Conservation (phyloP, 2,329 filamentous ascomycete genomes). For the Alternaria gansuensis region DNA sequence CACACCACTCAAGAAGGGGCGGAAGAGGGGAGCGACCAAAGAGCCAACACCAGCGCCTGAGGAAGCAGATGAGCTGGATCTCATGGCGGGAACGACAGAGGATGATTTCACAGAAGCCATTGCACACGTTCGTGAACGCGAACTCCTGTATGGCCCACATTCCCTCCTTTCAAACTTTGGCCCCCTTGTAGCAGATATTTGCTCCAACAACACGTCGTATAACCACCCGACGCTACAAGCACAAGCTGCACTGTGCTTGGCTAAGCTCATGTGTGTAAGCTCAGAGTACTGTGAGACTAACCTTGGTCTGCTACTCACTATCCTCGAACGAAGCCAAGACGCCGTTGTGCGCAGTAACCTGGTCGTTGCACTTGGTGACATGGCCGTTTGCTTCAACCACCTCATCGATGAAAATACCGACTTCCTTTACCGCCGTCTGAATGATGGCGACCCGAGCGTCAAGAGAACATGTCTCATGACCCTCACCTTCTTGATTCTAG, state of each 20-base stretch:
- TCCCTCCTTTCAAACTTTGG: slow-evolving; percentile 92
- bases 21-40: slow-evolving; percentile 52
- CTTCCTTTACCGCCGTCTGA: slow-evolving; percentile 92
- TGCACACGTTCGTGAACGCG: slow-evolving; percentile 82
- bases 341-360: slow-evolving; percentile 94
- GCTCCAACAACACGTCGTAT: slow-evolving; percentile 88
- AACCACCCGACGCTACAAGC: slow-evolving; percentile 89
- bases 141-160: slow-evolving; percentile 81
- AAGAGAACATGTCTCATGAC: slow-evolving; percentile 99
- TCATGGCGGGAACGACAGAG: slow-evolving; percentile 95
- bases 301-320: slow-evolving; percentile 91
- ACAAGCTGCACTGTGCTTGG: slow-evolving; percentile 90
- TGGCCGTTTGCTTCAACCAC: slow-evolving; percentile 99
- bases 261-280: slow-evolving; percentile 98
- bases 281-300: slow-evolving; percentile 96
- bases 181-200: slow-evolving; percentile 90
- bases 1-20: slow-evolving; percentile 53
- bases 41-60: slow-evolving; percentile 61
- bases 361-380: slow-evolving; percentile 95
- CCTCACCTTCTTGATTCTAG: slow-evolving; percentile 93
- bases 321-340: slow-evolving; percentile 92
- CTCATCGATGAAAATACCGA: slow-evolving; percentile 99
- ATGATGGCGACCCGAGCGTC: slow-evolving; percentile 86
- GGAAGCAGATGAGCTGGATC: slow-evolving; percentile 88
- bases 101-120: slow-evolving; percentile 92